Base-by-base conservation (phyloP, 106 monocot genomes). In the Posidonia australis region DNA sequence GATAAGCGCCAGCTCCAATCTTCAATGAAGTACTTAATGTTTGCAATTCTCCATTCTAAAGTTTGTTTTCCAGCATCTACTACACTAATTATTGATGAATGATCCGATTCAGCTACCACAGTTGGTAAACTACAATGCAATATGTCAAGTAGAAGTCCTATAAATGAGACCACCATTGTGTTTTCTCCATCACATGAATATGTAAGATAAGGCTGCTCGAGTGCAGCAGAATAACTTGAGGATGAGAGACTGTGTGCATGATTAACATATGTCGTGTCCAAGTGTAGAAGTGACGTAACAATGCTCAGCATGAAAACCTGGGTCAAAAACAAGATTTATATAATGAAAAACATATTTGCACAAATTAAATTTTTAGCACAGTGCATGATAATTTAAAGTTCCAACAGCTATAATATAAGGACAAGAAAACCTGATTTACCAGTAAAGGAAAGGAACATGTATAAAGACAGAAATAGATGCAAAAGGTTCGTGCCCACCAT, bases 1-100 rank as follows among this genome's bases (percentile, higher is more conserved):
- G 94, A 96, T 41, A 90, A 72, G 44, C 94, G 83, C 90, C 94
- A 96, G 68, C 82, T 64, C 81, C 89, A 90, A 52, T 87, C 90
- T 67, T 86, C 86, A 64, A 86, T 74, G 49, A 83, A 76, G 69
- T 76, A 65, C 68, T 65, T 80, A 62, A 74, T 70, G 71, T 76
- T 79, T 59, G 79, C 77, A 36, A 90, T 48, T 67, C 86, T 84
- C 94, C 94, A 96, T 68, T 96, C 86, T 67, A 84, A 69, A 13
- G 84, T 90, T 55, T 80, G 81, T 54, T 70, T 90, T 74, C 62
- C 80, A 22, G 72, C 47, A 51, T 70, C 46, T 66, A 58, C 27
- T 51, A 77, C 58, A 49, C 64, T 79, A 81, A 64, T 75, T 29
- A 67, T 79, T 41, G 61, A 66, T 46, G 21, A 52, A 10, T 63